A percentile compares a stretch with the other conserved stretches of the same genome.
Evolutionary conservation across 768 basidiomycete genomes (phyloP).

Genomic region (Rhodocollybia butyracea): DNA sequence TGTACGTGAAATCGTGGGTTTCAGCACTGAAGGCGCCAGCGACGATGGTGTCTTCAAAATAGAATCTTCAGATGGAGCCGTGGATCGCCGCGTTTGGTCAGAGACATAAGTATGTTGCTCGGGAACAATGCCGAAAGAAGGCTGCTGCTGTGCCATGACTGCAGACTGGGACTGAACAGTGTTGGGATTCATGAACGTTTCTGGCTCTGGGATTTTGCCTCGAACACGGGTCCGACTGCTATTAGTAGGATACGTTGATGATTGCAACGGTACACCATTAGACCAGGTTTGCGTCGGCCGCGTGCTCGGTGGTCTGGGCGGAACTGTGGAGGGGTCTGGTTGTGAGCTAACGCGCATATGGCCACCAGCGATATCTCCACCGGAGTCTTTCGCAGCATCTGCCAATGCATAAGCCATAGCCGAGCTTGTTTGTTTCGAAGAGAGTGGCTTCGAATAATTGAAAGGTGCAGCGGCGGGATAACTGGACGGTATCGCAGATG

Average conservation of each 20-base stretch:
- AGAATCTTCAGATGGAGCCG: slow-evolving; percentile 46
- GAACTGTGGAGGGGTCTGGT: background rate
- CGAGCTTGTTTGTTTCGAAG: background rate
- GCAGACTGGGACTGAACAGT: background rate
- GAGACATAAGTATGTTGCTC: background rate
- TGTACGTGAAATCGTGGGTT: slow-evolving; percentile 36
- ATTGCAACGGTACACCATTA: background rate
- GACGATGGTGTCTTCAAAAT: slow-evolving; percentile 65
- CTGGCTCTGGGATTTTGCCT: background rate
- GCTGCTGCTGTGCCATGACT: too few relatives aligned
- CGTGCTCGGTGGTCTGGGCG: slow-evolving; percentile 1
- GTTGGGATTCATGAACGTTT: background rate
- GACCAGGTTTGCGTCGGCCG: background rate
- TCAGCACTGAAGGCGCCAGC: slow-evolving; percentile 47
- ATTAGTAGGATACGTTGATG: background rate
- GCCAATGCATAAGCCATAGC: background rate
- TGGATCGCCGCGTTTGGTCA: slow-evolving; percentile 15
- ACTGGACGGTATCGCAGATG: background rate
- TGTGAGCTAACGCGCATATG: background rate
- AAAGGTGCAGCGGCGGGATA: background rate
- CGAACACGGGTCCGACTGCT: background rate
- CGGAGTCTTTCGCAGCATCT: background rate
- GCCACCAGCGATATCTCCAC: background rate
- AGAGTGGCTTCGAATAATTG: too few relatives aligned
- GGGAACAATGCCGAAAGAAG: too few relatives aligned